phyloP scores from a whole-genome alignment of 202 grass and related monocot species.

The Panicum hallii region DNA sequence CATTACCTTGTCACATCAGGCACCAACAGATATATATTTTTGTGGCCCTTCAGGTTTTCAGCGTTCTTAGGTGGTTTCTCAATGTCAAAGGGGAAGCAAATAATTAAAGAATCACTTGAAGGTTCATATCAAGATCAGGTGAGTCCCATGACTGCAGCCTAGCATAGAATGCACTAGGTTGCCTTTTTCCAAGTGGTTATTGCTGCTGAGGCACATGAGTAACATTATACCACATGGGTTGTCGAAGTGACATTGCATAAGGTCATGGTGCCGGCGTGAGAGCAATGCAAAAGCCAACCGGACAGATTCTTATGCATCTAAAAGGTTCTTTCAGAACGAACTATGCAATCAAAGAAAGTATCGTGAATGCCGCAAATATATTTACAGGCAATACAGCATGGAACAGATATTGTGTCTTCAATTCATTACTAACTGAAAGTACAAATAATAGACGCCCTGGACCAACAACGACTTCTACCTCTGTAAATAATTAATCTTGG shows the following conservation, averaged over 20 bases:
- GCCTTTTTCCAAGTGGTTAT: neutral
- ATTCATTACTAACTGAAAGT: neutral
- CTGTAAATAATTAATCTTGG: neutral
- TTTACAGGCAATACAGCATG: neutral
- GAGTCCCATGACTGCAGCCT: slow-evolving; percentile 31
- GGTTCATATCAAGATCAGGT: slow-evolving; percentile 3
- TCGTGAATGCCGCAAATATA: neutral
- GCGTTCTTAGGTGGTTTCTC: neutral
- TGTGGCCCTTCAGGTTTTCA: neutral
- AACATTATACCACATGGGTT: neutral
- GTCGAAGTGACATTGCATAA: neutral
- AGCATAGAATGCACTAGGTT: neutral
- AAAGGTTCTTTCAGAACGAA: neutral
- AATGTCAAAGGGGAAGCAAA: neutral
- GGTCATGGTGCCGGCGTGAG: neutral
- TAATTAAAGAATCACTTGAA: neutral
- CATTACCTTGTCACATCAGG: slow-evolving; percentile 39
- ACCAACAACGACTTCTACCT: slow-evolving; percentile 3
- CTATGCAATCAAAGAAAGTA: neutral
- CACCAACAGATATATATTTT: slow-evolving; percentile 40
- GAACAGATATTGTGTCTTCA: neutral
- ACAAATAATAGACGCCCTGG: slow-evolving; percentile 11
- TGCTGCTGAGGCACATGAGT: neutral
- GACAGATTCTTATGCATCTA: neutral
- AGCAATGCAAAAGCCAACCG: neutral